Evolutionary conservation across 2,329 filamentous ascomycete species (phyloP).

Genomic region (Clonostachys chloroleuca): DNA sequence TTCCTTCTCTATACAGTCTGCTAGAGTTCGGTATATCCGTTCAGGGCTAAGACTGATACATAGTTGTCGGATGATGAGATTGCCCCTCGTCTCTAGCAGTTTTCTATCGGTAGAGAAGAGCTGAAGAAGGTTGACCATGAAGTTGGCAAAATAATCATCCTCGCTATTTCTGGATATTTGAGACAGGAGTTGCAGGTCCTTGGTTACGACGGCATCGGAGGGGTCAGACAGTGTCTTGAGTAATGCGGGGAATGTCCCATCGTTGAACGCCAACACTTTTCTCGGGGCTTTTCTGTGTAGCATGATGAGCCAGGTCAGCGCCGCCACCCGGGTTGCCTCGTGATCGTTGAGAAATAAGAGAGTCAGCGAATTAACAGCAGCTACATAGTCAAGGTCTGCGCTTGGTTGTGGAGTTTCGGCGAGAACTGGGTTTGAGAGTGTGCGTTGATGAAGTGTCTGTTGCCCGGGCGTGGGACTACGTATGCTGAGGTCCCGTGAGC

Average conservation of each 20-base stretch:
- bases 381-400: conserved; percentile 88
- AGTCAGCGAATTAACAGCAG: conserved; percentile 88
- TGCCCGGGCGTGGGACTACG: conserved; percentile 43
- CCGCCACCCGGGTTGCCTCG: conserved; percentile 90
- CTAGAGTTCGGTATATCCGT: conserved; percentile 90
- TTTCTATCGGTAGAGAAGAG: conserved; percentile 93
- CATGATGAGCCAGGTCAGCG: conserved; percentile 96
- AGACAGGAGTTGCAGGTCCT: conserved; percentile 87
- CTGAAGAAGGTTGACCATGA: conserved; percentile 95
- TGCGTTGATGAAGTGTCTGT: neutral
- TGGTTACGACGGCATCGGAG: conserved; percentile 90
- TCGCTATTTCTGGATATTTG: conserved; percentile 97
- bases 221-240: conserved; percentile 96
- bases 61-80: conserved; percentile 92
- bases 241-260: conserved; percentile 92
- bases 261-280: conserved; percentile 92
- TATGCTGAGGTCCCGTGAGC: conserved; percentile 47
- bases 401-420: conserved; percentile 29
- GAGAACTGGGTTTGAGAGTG: conserved; percentile 7
- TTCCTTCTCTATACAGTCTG: conserved; percentile 95
- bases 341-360: conserved; percentile 94
- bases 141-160: conserved; percentile 94
- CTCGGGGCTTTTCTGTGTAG: conserved; percentile 90
- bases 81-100: conserved; percentile 86
- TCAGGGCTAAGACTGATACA: conserved; percentile 92